phyloP scores from a whole-genome alignment of 2,329 filamentous ascomycete species.

The Botrytis paeoniae region DNA sequence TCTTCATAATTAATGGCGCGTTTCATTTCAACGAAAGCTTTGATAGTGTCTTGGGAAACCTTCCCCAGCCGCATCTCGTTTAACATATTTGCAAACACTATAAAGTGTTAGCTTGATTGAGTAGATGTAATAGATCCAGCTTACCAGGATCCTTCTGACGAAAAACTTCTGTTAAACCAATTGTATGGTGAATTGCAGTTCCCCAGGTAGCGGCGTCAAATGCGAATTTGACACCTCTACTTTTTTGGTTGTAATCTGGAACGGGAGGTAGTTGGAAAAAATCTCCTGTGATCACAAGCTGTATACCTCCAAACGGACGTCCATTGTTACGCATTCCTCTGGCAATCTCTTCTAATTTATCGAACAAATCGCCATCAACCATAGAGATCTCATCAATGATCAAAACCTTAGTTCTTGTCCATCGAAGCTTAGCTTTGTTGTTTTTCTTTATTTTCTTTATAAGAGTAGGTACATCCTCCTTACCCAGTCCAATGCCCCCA shows the following conservation, averaged over 20 bases:
- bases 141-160: constrained; percentile 80
- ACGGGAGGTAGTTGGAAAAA: constrained; percentile 98
- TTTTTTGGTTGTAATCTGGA: constrained; percentile 62
- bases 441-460: constrained; percentile 91
- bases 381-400: constrained; percentile 96
- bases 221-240: constrained; percentile 73
- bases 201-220: constrained; percentile 92
- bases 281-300: constrained; percentile 91
- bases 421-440: constrained; percentile 80
- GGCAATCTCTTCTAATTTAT: constrained; percentile 89
- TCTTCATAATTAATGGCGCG: constrained; percentile 72
- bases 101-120: constrained; percentile 32
- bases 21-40: constrained; percentile 70
- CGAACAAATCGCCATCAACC: constrained; percentile 95
- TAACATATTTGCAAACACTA: constrained; percentile 87
- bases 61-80: constrained; percentile 95
- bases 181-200: constrained; percentile 91
- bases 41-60: constrained; percentile 72
- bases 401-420: constrained; percentile 83
- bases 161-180: constrained; percentile 92
- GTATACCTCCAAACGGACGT: constrained; percentile 90
- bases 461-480: constrained; percentile 75
- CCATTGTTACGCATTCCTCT: constrained; percentile 85
- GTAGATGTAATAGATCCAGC: constrained; percentile 25
- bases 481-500: constrained; percentile 89